Evolutionary conservation across 345 rosid genomes (phyloP), one percentile per base, ranked within the genome.

Genomic region (Gossypioides kirkii): DNA sequence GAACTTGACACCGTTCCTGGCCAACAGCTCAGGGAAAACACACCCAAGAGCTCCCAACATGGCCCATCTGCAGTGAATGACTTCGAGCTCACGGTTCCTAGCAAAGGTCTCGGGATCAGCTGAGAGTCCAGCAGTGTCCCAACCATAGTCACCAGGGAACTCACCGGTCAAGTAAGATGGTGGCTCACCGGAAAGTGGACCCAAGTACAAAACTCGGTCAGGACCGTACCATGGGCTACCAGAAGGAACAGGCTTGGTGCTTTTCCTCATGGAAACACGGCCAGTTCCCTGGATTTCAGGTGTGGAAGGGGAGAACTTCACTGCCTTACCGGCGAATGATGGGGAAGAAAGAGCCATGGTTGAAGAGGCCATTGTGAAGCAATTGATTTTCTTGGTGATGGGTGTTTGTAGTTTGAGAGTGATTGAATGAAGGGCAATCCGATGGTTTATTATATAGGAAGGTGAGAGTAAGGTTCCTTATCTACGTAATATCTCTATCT

Each of bases 81-180:
- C 97, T 73, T 89, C 94, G 2, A 91, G 90, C 86, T 89, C 94
- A 23, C 95, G 90, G 90, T 89, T 91, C 86, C 82, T 90, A 43
- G 93, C 93, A n/a, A 92, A 92, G 59, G 97, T 90, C 77, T 88
- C 96, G 0, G 94, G 97, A 77, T 92, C 96, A 20, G 97, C 96
- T 0, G 96, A 90, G 52, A 92, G 88, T 6, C 97, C 97, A 5
- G 96, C 96, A 0, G 89, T 87, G 86, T 87, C 91, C 94, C 91
- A 89, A 1, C 91, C 94, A 38, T 87, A 87, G 81, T 89, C 91
- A 0, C 90, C 91, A 0, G 92, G 92, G 84, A 92, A 88, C 79
- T 90, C 92, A 0, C 97, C 94, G 0, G 97, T 91, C 68, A 91
- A 82, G 84, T 91, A 91, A 77, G 82, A 74, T 4, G 94, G 97